Conservation (phyloP, 2,329 filamentous ascomycete genomes). For the Diplodia sapinea region DNA sequence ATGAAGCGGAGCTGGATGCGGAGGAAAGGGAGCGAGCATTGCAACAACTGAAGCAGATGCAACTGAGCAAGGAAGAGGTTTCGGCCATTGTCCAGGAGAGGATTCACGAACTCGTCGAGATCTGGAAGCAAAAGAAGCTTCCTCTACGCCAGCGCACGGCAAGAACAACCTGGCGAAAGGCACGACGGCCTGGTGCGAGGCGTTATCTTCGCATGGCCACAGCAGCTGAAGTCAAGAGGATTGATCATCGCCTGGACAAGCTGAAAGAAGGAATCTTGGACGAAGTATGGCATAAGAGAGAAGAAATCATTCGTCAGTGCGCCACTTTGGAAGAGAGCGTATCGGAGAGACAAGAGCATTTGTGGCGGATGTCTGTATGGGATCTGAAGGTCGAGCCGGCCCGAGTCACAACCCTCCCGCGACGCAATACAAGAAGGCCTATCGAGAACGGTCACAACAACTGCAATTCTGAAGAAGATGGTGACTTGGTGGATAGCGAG, state of each 20-base stretch:
- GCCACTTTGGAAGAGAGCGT: slow-evolving; percentile 68
- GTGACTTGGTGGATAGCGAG: slow-evolving; percentile 53
- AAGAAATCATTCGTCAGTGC: slow-evolving; percentile 63
- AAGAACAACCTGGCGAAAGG: slow-evolving; percentile 65
- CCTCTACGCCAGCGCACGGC: slow-evolving; percentile 64
- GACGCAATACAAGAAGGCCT: not conserved
- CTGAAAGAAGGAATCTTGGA: slow-evolving; percentile 60
- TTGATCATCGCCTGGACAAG: slow-evolving; percentile 62
- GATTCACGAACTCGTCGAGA: slow-evolving; percentile 57
- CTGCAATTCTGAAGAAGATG: slow-evolving; percentile 43
- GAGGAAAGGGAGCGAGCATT: slow-evolving; percentile 59
- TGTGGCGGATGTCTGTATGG: slow-evolving; percentile 55
- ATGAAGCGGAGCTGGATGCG: slow-evolving; percentile 40
- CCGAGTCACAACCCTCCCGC: not conserved
- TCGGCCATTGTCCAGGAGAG: slow-evolving; percentile 60
- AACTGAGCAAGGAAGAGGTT: slow-evolving; percentile 53
- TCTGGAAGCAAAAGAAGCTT: slow-evolving; percentile 66
- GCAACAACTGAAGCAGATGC: slow-evolving; percentile 37
- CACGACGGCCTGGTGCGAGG: slow-evolving; percentile 52
- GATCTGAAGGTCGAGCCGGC: slow-evolving; percentile 37
- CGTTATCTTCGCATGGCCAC: slow-evolving; percentile 54
- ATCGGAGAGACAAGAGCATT: slow-evolving; percentile 61
- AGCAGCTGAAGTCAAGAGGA: slow-evolving; percentile 50
- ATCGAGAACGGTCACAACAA: not conserved
- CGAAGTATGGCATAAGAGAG: slow-evolving; percentile 59